Evolutionary conservation across 2,329 filamentous ascomycete genomes (phyloP).

Genomic region (Lasiodiplodia sp.): DNA sequence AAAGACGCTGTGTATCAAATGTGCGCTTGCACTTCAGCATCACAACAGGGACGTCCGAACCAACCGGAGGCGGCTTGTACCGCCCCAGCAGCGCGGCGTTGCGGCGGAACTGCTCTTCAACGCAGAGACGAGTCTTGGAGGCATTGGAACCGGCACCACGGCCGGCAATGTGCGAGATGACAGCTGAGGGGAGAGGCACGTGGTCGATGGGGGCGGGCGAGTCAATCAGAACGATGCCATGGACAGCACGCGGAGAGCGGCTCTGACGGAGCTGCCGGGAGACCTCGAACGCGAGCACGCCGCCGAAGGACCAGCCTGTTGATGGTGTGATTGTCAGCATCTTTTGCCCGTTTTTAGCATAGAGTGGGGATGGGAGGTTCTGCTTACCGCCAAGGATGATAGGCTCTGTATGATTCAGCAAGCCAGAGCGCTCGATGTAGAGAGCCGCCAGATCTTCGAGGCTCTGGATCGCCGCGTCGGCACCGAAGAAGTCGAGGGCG

Average conservation of each 20-base stretch:
- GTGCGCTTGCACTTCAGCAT: conserved; percentile 34
- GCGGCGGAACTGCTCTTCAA: conserved; percentile 23
- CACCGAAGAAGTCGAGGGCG: conserved; percentile 34
- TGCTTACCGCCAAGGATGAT: conserved; percentile 2
- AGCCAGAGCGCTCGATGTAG: background rate
- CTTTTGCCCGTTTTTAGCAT: background rate
- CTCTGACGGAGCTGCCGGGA: conserved; percentile 4
- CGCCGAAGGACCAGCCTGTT: conserved; percentile 32
- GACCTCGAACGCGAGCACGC: conserved; percentile 31
- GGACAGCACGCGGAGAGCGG: background rate
- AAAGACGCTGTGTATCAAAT: conserved; percentile 36
- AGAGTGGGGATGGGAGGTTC: background rate
- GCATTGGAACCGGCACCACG: background rate
- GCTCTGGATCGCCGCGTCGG: background rate
- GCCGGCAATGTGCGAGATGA: conserved; percentile 23
- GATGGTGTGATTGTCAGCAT: no score
- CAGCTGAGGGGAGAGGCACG: conserved; percentile 20
- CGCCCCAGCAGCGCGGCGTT: conserved; percentile 20
- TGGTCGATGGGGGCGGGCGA: conserved; percentile 29
- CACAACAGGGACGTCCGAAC: conserved; percentile 27
- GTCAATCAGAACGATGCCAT: conserved; percentile 30
- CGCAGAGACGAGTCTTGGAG: background rate
- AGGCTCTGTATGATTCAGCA: background rate
- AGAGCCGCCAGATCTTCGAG: background rate
- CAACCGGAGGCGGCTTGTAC: background rate